Conservation (phyloP, 2,329 filamentous ascomycete species). For the Cordyceps cateniannulata region DNA sequence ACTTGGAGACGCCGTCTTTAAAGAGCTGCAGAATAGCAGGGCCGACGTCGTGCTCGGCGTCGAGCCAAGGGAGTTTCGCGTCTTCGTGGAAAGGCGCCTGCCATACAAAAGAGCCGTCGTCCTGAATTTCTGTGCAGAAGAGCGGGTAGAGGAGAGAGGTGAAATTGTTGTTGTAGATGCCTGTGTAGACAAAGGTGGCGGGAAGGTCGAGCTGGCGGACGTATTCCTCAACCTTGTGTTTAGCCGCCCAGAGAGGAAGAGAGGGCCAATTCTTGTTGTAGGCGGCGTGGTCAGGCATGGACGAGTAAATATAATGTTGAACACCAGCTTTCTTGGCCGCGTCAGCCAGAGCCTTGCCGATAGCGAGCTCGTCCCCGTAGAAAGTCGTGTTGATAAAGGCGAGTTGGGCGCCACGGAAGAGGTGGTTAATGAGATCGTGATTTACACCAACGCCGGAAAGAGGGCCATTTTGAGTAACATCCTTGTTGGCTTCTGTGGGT, state of each 20-base stretch:
- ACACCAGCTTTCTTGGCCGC: slow-evolving; percentile 79
- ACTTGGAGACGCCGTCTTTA: slow-evolving; percentile 83
- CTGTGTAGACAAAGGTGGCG: slow-evolving; percentile 89
- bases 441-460: slow-evolving; percentile 63
- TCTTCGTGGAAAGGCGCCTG: slow-evolving; percentile 89
- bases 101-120: slow-evolving; percentile 85
- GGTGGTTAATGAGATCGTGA: slow-evolving; percentile 61
- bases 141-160: slow-evolving; percentile 86
- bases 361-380: slow-evolving; percentile 88
- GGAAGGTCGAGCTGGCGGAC: slow-evolving; percentile 75
- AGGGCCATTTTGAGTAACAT: slow-evolving; percentile 62
- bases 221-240: slow-evolving; percentile 90
- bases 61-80: slow-evolving; percentile 85
- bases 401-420: slow-evolving; percentile 78
- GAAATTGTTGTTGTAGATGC: slow-evolving; percentile 99
- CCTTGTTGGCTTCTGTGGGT: slow-evolving; percentile 43
- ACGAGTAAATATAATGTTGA: slow-evolving; percentile 91
- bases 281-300: slow-evolving; percentile 89
- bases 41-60: slow-evolving; percentile 93
- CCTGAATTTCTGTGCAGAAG: slow-evolving; percentile 87
- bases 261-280: slow-evolving; percentile 73
- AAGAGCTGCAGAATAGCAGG: slow-evolving; percentile 89
- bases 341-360: slow-evolving; percentile 82
- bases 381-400: slow-evolving; percentile 98
- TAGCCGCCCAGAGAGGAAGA: slow-evolving; percentile 84